These are phyloP conservation scores for Copromyces sp. DNA, from an alignment of 495 filamentous ascomycete species.

Conservation along the genomic window DNA sequence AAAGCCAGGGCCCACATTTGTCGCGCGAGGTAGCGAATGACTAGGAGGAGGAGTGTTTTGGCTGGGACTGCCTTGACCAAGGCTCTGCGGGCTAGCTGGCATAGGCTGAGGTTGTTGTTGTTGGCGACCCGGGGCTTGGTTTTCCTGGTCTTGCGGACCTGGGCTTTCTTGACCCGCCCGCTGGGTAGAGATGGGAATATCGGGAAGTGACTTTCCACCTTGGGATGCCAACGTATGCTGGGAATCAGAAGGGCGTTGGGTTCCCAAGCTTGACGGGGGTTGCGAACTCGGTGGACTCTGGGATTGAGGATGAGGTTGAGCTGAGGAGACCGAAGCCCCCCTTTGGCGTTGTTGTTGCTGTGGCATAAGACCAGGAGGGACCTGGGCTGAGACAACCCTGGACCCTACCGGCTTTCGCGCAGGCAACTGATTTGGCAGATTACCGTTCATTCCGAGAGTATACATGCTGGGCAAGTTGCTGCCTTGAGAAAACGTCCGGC, in stretches of 20 bases:
- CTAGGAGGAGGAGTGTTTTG: neutral
- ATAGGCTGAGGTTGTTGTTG: neutral
- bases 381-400: neutral
- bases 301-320: neutral
- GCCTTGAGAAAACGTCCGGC: neutral
- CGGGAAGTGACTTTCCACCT: neutral
- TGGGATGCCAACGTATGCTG: neutral
- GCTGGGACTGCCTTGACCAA: neutral
- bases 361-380: neutral
- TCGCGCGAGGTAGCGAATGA: neutral
- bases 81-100: neutral
- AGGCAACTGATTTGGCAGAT: neutral
- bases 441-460: neutral
- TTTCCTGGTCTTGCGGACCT: neutral
- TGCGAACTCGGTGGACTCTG: neutral
- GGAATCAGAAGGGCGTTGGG: neutral
- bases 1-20: neutral
- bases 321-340: neutral
- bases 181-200: neutral
- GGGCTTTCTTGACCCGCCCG: neutral
- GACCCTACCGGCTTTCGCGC: slow-evolving; percentile 4
- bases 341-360: slow-evolving; percentile 3
- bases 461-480: neutral
- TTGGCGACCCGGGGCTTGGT: neutral
- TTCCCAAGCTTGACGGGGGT: neutral